Evolutionary conservation across 768 basidiomycete genomes (phyloP).

Genomic region (Xerocomus spinulosus): DNA sequence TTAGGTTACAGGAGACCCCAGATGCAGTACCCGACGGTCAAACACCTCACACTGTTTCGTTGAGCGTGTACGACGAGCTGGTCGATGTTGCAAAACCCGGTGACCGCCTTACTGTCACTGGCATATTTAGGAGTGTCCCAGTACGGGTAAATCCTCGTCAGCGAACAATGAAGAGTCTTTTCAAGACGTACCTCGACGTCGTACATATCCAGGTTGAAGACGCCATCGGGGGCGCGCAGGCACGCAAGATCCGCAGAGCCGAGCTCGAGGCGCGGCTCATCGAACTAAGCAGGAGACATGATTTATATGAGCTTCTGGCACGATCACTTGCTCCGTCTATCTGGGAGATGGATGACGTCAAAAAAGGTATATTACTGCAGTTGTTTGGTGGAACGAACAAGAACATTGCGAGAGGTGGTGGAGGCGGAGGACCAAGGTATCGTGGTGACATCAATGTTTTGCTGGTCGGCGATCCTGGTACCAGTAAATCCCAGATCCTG

Average conservation of each 20-base stretch:
- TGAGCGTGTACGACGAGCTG: slow-evolving; percentile 97
- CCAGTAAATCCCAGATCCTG: slow-evolving; percentile 92
- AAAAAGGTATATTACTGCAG: slow-evolving; percentile 95
- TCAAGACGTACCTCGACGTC: slow-evolving; percentile 97
- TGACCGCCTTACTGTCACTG: slow-evolving; percentile 84
- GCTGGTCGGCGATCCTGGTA: slow-evolving; percentile 96
- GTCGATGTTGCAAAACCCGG: slow-evolving; percentile 97
- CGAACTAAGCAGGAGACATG: slow-evolving; percentile 66
- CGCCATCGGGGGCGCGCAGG: slow-evolving; percentile 33
- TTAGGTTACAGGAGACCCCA: slow-evolving; percentile 94
- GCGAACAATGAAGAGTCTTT: slow-evolving; percentile 87
- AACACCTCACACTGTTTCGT: slow-evolving; percentile 94
- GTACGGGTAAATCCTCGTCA: slow-evolving; percentile 94
- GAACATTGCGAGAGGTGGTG: slow-evolving; percentile 86
- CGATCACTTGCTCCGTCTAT: slow-evolving; percentile 90
- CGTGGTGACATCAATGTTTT: slow-evolving; percentile 97
- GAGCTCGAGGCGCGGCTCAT: slow-evolving; percentile 78
- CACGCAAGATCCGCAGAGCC: slow-evolving; percentile 43
- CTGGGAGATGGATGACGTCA: slow-evolving; percentile 98
- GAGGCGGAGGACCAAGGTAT: slow-evolving; percentile 93
- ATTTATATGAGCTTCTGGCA: slow-evolving; percentile 83
- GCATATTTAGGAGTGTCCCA: slow-evolving; percentile 92
- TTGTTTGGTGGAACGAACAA: slow-evolving; percentile 98
- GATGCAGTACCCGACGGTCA: slow-evolving; percentile 98
- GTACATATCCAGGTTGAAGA: slow-evolving; percentile 78